Evolutionary conservation across 257 asterid genomes (phyloP), one percentile per base, ranked within the genome.

Genomic region (Linderniella brevidens): DNA sequence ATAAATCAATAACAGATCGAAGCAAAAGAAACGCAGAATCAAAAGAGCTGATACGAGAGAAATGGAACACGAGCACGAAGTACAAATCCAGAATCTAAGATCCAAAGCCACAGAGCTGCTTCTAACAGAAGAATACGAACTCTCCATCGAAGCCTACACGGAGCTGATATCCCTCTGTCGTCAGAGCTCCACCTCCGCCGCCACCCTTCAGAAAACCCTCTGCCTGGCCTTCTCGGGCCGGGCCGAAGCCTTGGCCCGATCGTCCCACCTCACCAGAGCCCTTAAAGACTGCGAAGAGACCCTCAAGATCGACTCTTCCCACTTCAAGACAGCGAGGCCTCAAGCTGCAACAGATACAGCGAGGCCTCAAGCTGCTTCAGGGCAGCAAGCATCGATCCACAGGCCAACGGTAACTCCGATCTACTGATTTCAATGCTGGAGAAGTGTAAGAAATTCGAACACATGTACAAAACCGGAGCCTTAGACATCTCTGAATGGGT

Each of bases 401-500:
- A 69, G 42, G 83, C 73, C 4, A 20, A 50, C 17, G 80, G 66
- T 44, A 79, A 79, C 35, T 54, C 35, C 9, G 82, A 74, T 53
- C 18, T 51, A 36, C 68, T 82, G 0, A 65, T 54, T 61, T 77
- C 62, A 63, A 59, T 57, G 17, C 52, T 79, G 58, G 68, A 58
- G 35, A 82, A 66, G 52, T 79, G 86, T 51, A 79, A 68, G 61
- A 86, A 52, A 66, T 58, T 82, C 5, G 94, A 82, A 48, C 44
- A 36, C 55, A 54, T 82, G 25, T 86, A 93, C 4, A 77, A 70
- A 48, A 70, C 64, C 1, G 96, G 94, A 5, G 70, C 68, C 5
- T 68, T 86, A 35, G 96, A 86, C 57, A 47, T 86, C 35, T 79
- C 96, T 2, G 84, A 77, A 59, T 86, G 96, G 96, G 73, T 77